Percentiles rank a stretch among this genome's conserved stretches.
Evolutionary conservation across 2,329 filamentous ascomycete genomes (phyloP).

Genomic region (Pestalotiopsis sp.): DNA sequence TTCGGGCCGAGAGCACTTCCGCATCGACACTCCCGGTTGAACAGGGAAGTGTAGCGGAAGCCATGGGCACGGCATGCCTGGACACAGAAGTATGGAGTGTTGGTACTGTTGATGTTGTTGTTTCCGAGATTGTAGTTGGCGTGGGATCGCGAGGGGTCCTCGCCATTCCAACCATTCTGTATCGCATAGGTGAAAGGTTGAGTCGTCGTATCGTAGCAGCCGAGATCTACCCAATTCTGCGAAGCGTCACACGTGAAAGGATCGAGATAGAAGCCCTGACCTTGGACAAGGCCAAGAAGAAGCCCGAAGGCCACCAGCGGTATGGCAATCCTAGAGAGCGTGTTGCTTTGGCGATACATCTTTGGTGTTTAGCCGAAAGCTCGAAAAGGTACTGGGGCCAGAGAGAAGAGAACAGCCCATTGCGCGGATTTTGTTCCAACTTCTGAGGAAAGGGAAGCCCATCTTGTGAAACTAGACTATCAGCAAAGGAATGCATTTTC

Average conservation of each 20-base stretch:
- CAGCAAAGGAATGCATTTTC: neutral
- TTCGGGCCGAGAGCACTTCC: neutral
- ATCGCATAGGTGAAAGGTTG: slow-evolving; percentile 6
- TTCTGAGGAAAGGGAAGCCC: neutral
- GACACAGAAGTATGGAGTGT: neutral
- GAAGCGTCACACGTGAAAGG: neutral
- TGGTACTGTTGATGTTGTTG: slow-evolving; percentile 3
- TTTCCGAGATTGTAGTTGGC: neutral
- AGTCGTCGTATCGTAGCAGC: neutral
- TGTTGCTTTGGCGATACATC: neutral
- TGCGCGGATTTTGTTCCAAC: neutral
- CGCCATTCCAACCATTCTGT: neutral
- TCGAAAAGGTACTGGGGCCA: neutral
- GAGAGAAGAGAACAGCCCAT: neutral
- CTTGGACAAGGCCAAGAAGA: neutral
- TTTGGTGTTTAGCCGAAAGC: neutral
- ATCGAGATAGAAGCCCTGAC: neutral
- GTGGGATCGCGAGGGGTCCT: neutral
- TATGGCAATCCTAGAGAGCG: neutral
- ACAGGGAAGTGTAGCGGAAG: slow-evolving; percentile 3
- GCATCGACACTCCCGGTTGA: neutral
- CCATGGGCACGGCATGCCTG: slow-evolving; percentile 1
- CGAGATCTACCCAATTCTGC: slow-evolving; percentile 5
- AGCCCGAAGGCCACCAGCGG: neutral
- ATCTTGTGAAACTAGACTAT: neutral